Percentiles rank a stretch among this genome's conserved stretches.
These are phyloP conservation scores for Septoria petroselini DNA, from an alignment of 2,329 filamentous ascomycete genomes.

Conservation along the genomic window DNA sequence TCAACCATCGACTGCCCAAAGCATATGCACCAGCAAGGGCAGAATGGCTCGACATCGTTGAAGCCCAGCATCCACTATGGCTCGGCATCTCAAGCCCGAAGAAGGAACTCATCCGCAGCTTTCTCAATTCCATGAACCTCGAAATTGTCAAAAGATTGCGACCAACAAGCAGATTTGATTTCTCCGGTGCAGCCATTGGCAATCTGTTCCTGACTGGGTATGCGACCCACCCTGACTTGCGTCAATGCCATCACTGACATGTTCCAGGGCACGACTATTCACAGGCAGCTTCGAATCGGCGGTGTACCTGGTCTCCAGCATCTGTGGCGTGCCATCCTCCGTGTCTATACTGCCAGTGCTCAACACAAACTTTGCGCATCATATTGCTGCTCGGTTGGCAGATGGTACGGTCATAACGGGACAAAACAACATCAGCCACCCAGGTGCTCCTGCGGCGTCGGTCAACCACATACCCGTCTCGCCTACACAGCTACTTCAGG, in stretches of 20 bases:
- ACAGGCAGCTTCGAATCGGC: constrained; percentile 89
- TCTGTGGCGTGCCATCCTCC: constrained; percentile 75
- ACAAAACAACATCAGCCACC: constrained; percentile 90
- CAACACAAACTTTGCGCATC: constrained; percentile 92
- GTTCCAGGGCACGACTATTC: constrained; percentile 73
- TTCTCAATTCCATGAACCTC: constrained; percentile 50
- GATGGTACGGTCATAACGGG: constrained; percentile 79
- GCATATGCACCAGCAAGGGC: constrained; percentile 59
- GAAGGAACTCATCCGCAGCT: constrained; percentile 52
- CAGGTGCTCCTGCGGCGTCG: constrained; percentile 56
- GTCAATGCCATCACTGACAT: constrained; percentile 46
- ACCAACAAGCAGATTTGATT: constrained; percentile 50
- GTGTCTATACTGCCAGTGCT: constrained; percentile 83
- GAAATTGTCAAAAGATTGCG: constrained; percentile 50
- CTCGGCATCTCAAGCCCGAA: constrained; percentile 49
- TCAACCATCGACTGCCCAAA: constrained; percentile 78
- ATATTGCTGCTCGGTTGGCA: constrained; percentile 79
- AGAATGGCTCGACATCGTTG: constrained; percentile 88
- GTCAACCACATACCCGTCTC: constrained; percentile 26
- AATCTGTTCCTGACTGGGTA: constrained; percentile 53
- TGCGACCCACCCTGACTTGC: constrained; percentile 25
- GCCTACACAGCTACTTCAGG: constrained; percentile 27
- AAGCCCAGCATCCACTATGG: constrained; percentile 78
- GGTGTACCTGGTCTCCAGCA: constrained; percentile 82
- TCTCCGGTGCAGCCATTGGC: constrained; percentile 50